A percentile compares a stretch with the other conserved stretches of the same genome.
Conservation (phyloP, 2,329 filamentous ascomycete species). For the Biscogniauxia marginata region DNA sequence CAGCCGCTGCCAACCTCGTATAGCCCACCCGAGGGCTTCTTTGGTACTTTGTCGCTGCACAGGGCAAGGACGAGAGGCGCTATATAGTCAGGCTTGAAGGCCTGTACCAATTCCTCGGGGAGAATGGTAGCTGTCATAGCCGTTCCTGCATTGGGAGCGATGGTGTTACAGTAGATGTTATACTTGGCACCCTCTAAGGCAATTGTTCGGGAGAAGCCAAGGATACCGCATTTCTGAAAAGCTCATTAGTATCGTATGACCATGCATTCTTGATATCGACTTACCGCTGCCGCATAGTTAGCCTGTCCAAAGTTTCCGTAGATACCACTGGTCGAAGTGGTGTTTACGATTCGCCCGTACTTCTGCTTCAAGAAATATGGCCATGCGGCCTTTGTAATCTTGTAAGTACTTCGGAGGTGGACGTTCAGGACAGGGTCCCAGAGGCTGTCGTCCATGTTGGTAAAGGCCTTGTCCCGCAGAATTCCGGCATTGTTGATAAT, state of each 20-base stretch:
- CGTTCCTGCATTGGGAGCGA: slow-evolving; percentile 95
- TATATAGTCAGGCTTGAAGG: slow-evolving; percentile 98
- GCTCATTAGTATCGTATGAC: slow-evolving; percentile 20
- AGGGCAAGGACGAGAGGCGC: slow-evolving; percentile 89
- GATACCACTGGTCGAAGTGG: slow-evolving; percentile 93
- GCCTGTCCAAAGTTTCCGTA: slow-evolving; percentile 99
- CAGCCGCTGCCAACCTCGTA: slow-evolving; percentile 96
- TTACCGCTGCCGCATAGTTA: slow-evolving; percentile 88
- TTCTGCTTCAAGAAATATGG: slow-evolving; percentile 98
- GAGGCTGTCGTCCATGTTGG: slow-evolving; percentile 92
- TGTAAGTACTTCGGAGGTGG: slow-evolving; percentile 92
- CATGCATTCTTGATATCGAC: slow-evolving; percentile 31
- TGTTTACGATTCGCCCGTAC: slow-evolving; percentile 96
- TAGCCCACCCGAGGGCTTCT: slow-evolving; percentile 78
- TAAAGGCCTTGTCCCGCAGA: slow-evolving; percentile 94
- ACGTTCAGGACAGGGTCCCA: slow-evolving; percentile 94
- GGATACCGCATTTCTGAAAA: slow-evolving; percentile 78
- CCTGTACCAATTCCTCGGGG: slow-evolving; percentile 96
- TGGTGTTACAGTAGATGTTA: slow-evolving; percentile 98
- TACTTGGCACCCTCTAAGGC: slow-evolving; percentile 93
- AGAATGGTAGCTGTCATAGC: slow-evolving; percentile 92
- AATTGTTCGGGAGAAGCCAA: slow-evolving; percentile 90
- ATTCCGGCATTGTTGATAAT: slow-evolving; percentile 98
- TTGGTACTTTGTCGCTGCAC: slow-evolving; percentile 79
- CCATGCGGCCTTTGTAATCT: slow-evolving; percentile 96